Evolutionary conservation across 768 basidiomycete species (phyloP).

Genomic region (Coprinopsis cinerea): DNA sequence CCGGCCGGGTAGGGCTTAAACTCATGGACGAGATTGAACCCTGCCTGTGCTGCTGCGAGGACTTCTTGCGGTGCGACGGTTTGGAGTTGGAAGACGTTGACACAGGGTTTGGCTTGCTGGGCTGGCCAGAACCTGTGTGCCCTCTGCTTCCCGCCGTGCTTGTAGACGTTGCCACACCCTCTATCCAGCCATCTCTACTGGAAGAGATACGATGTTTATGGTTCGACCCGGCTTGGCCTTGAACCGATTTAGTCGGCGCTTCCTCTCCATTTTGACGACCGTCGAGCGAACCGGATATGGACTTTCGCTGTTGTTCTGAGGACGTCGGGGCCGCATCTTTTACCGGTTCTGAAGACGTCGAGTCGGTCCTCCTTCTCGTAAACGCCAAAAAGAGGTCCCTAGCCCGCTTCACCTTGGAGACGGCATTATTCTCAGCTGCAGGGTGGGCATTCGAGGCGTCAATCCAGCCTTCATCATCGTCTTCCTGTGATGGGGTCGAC

Average conservation of each 20-base stretch:
- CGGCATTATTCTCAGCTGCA: slow-evolving; percentile 15
- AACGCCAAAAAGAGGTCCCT: slow-evolving; percentile 39
- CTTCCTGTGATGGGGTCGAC: slow-evolving; percentile 30
- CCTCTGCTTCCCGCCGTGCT: background rate
- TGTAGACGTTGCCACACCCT: background rate
- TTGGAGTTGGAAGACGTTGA: background rate
- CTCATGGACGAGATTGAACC: background rate
- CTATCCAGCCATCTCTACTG: slow-evolving; percentile 5
- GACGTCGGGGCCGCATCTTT: slow-evolving; percentile 10
- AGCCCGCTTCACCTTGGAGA: slow-evolving; percentile 32
- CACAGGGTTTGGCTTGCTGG: background rate
- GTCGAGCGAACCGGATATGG: background rate
- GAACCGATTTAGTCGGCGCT: too few species aligned
- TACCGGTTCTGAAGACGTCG: slow-evolving; percentile 24
- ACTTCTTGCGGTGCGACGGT: slow-evolving; percentile 1
- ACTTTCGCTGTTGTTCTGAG: background rate
- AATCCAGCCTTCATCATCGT: slow-evolving; percentile 43
- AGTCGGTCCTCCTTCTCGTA: slow-evolving; percentile 35
- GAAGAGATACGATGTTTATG: background rate
- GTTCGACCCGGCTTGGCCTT: background rate
- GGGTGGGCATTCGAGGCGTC: slow-evolving; percentile 20
- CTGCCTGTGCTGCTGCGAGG: background rate
- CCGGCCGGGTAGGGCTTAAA: slow-evolving; percentile 2
- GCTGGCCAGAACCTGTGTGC: background rate
- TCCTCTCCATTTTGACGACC: background rate